phyloP scores from a whole-genome alignment of 2,329 filamentous ascomycete genomes.

The Colletotrichum lentis region DNA sequence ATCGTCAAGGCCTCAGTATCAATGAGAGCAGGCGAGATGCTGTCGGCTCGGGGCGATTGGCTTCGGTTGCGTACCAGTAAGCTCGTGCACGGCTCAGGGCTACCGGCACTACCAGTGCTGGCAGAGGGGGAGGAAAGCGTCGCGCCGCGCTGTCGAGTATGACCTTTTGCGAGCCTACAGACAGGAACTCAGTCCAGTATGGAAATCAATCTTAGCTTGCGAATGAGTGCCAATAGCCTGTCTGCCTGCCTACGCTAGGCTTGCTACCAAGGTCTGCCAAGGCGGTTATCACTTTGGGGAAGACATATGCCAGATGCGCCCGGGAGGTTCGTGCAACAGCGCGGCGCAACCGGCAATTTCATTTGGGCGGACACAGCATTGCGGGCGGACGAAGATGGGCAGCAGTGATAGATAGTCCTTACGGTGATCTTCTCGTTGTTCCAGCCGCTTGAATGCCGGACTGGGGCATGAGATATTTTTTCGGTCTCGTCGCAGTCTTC shows the following conservation, averaged over 20 bases:
- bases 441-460: neutral
- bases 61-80: neutral
- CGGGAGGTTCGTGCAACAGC: neutral
- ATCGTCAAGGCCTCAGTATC: neutral
- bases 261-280: slow-evolving; percentile 10
- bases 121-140: neutral
- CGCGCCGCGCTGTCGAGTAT: neutral
- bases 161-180: neutral
- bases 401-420: neutral
- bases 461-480: too few species aligned
- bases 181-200: neutral
- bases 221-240: neutral
- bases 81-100: neutral
- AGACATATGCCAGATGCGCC: neutral
- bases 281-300: slow-evolving; percentile 19
- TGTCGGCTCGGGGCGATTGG: neutral
- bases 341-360: neutral
- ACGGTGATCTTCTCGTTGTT: too few species aligned
- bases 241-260: neutral
- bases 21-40: neutral
- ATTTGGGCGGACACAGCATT: neutral
- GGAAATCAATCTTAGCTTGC: neutral
- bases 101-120: neutral
- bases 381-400: neutral
- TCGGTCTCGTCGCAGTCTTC: too few species aligned